Base-by-base conservation (phyloP, 1,284 basidiomycete species). In the Testicularia cyperi region DNA sequence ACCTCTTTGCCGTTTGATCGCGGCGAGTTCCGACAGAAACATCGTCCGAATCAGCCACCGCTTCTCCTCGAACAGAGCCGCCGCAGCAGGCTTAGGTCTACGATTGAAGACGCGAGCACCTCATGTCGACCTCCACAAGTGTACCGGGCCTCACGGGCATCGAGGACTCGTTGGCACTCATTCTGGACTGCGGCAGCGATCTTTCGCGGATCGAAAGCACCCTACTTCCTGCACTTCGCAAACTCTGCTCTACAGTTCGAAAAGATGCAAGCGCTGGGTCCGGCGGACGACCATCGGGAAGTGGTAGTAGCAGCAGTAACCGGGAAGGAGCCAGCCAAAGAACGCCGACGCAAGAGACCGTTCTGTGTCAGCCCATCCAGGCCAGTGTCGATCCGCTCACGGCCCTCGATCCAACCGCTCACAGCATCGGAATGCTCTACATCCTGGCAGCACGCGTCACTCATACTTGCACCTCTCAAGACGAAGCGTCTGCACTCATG, bases 81-180 rank as follows among this genome's bases (percentile, higher is more conserved):
- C n/a, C n/a, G n/a, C n/a, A n/a, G n/a, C n/a, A n/a, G n/a, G n/a
- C n/a, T n/a, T n/a, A n/a, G n/a, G n/a, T n/a, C n/a, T n/a, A n/a
- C n/a, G n/a, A n/a, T n/a, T n/a, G n/a, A n/a, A n/a, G n/a, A n/a
- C n/a, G n/a, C n/a, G n/a, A n/a, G n/a, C n/a, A n/a, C n/a, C n/a
- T n/a, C n/a, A 35, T 14, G 16, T 9, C 18, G 7, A 16, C 33
- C 18, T 21, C 33, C 10, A 23, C 9, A 7, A 31, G 8, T 7
- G 30, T 31, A 10, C 33, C 42, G 6, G 15, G 40, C n/a, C 45
- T 62, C 25, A 38, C 34, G 18, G 42, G 42, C n/a, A 57, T 65
- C 28, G 57, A 65, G 36, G 63, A 65, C 29, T 38, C 53, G 4
- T 46, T 65, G 28, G 48, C 63, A 0, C 63, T 65, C 48, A 51